These are phyloP conservation scores for Lachnellula occidentalis DNA, from an alignment of 2,329 filamentous ascomycete genomes.

Conservation along the genomic window DNA sequence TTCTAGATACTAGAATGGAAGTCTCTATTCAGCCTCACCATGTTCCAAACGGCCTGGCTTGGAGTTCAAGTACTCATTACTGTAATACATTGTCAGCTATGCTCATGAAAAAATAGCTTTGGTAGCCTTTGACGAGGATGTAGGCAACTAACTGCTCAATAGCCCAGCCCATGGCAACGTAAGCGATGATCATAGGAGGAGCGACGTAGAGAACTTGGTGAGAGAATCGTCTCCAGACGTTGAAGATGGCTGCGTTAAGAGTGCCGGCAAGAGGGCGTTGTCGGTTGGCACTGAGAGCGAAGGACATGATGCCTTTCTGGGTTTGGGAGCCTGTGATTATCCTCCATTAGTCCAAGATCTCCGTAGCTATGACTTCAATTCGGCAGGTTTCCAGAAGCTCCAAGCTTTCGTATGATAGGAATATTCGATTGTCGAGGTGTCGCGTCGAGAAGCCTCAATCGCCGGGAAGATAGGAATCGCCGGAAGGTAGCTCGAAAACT, in stretches of 20 bases:
- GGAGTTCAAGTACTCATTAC: constrained; percentile 78
- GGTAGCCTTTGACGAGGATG: neutral
- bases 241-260: constrained; percentile 82
- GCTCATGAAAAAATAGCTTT: neutral
- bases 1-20: constrained; percentile 6
- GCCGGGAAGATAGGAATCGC: neutral
- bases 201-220: constrained; percentile 84
- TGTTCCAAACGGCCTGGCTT: constrained; percentile 61
- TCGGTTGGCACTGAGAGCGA: constrained; percentile 78
- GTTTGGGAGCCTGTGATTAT: constrained; percentile 46
- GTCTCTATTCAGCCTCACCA: constrained; percentile 33
- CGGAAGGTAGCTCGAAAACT: constrained; percentile 19
- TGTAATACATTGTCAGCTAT: constrained; percentile 30
- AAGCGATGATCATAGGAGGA: constrained; percentile 71
- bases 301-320: constrained; percentile 62
- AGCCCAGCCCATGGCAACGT: constrained; percentile 86
- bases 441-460: neutral
- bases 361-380: neutral
- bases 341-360: constrained; percentile 18
- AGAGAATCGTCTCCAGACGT: constrained; percentile 82
- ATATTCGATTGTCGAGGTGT: neutral
- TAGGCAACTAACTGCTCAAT: constrained; percentile 67
- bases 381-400: neutral
- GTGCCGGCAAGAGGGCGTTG: constrained; percentile 81
- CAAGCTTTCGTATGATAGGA: neutral